phyloP scores from a whole-genome alignment of 2,329 filamentous ascomycete genomes.

The Huntiella moniliformis region DNA sequence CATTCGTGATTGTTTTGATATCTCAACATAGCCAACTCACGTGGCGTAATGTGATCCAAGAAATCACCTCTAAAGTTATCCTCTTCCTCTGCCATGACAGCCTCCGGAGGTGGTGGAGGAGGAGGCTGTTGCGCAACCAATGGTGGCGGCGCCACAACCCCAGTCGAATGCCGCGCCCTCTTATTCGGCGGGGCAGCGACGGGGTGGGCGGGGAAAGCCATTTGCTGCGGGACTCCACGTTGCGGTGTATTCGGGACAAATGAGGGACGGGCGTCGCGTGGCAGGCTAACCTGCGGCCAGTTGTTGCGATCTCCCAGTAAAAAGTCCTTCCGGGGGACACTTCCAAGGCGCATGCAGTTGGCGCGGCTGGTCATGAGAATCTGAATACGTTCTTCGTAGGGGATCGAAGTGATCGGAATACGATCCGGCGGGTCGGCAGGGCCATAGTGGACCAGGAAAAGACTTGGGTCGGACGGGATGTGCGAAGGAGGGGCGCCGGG shows the following conservation, averaged over 20 bases:
- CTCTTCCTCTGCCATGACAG: slow-evolving; percentile 64
- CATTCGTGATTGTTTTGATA: slow-evolving; percentile 95
- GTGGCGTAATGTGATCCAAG: slow-evolving; percentile 74
- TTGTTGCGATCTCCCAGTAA: slow-evolving; percentile 78
- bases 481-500: slow-evolving; percentile 51
- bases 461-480: slow-evolving; percentile 54
- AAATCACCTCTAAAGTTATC: slow-evolving; percentile 73
- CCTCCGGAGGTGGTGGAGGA: slow-evolving; percentile 22
- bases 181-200: slow-evolving; percentile 34
- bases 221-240: slow-evolving; percentile 35
- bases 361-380: slow-evolving; percentile 39
- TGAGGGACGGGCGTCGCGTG: slow-evolving; percentile 33
- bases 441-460: slow-evolving; percentile 87
- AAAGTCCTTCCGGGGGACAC: slow-evolving; percentile 78
- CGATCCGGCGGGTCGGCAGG: slow-evolving; percentile 56
- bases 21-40: slow-evolving; percentile 70
- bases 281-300: slow-evolving; percentile 71
- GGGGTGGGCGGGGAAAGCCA: slow-evolving; percentile 41
- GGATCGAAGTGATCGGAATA: slow-evolving; percentile 49
- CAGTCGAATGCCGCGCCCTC: slow-evolving; percentile 28
- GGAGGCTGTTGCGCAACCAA: slow-evolving; percentile 12
- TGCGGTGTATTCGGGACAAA: slow-evolving; percentile 27
- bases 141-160: slow-evolving; percentile 17
- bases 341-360: slow-evolving; percentile 55
- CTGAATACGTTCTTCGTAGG: slow-evolving; percentile 41